Base-by-base conservation (phyloP, 2,329 filamentous ascomycete genomes). In the Penicillium concentricum region DNA sequence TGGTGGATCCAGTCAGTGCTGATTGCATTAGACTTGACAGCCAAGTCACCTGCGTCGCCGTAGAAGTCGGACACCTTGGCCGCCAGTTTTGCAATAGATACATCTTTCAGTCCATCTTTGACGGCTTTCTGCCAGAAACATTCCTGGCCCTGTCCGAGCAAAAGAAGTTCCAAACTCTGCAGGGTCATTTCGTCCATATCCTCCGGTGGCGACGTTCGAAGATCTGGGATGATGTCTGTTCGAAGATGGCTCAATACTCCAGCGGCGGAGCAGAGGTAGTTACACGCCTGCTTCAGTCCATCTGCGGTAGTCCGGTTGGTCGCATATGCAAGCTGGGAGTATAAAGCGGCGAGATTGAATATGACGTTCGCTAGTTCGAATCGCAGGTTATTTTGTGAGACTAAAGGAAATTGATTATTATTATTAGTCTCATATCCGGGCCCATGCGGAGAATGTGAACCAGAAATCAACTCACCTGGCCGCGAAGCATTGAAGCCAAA, bases 91-190 rank as follows among this genome's bases (percentile, higher is more conserved):
- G 94, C 90, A 60, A 99, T 96, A 0, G 89, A 91, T 1, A 87
- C 89, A 71, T 99, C 94, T 73, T 96, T 97, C 76, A 96, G 86
- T 24, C 88, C 87, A 71, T 97, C 93, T 79, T 95, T 92, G 57
- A 96, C 92, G 0, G 94, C 93, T 72, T 96, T 97, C 66, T 94
- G 89, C 94, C 94, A 99, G 75, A 94, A 97, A 72, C 92, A 97
- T 76, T 99, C 94, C 71, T 99, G 94, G 28, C 89, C 92, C 72
- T 99, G 92, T 1, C 92, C 93, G 10, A 99, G 82, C 72, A 96
- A 86, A 30, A 99, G 81, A 72, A 93, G 85, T 65, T 90, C 85
- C 44, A 97, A 77, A 51, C 90, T 91, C 67, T 93, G 89, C 46
- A 99, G 80, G 0, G 92, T 97, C 68, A 90, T 84, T 49, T 86